Evolutionary conservation across 192 early-diverging fungal genomes (phyloP), one percentile per base, ranked within the genome.

Genomic region (Gryganskiella cystojenkinii): DNA sequence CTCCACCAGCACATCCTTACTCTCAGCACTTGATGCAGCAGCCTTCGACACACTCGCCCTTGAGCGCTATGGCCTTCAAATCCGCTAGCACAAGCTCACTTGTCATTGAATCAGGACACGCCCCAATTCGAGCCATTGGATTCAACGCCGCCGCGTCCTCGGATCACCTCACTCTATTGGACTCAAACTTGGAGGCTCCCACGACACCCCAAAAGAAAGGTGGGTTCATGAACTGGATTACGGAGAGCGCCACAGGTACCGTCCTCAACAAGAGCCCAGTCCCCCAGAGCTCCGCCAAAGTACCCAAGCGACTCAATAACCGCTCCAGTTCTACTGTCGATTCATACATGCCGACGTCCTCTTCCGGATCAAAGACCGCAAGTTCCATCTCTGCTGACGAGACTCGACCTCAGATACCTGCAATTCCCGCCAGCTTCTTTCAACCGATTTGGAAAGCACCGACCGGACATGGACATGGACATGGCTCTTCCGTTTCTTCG

Each of bases 31-130:
- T 75, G 20, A 13, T 61, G 28, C 74, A 78, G 54, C 66, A 64
- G 4, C 52, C 62, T 10, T 28, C 52, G 3, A 27, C 46, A 4
- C 59, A 68, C 0, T 69, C 74, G 9, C 74, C 74, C 4, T 27
- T 78, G 20, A 78, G 58, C 7, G 50, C 44, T 5, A 34, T 69
- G 3, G 67, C 74, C 6, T 78, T 57, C 53, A 78, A 78, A 20
- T 78, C 74, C 11, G 74, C 74, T 5, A 78, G 74, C 40, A 78
- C 74, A 3, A 78, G 74, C 56, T 78, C 74, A 6, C 51, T 78
- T 0, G 66, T 34, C 27, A 69, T 78, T 19, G 74, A 78, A 25
- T 64, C 60, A 24, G 74, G 74, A 34, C 74, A 57, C 54, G 61
- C 74, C 3, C 55, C 58, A 1, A 37, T 53, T 28, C 35, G 40